These are phyloP conservation scores for Drosera spatulata DNA, from an alignment of 179 eudicot species.

Conservation along the genomic window DNA sequence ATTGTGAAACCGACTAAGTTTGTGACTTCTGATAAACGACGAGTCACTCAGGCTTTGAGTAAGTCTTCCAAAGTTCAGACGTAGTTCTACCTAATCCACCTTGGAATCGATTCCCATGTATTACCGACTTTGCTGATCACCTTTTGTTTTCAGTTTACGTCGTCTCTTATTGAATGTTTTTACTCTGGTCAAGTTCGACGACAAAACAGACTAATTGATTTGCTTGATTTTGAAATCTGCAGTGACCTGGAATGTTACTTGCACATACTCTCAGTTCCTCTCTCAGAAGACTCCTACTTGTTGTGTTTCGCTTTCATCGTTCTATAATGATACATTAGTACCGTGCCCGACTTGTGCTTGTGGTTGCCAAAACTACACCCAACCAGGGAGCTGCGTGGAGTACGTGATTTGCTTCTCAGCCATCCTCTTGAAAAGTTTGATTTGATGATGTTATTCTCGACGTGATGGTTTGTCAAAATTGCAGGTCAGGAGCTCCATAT, in stretches of 20 bases:
- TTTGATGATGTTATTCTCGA: constrained; percentile 4
- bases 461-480: constrained; percentile 1
- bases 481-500: constrained; percentile 28
- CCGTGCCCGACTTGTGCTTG: constrained; percentile 40
- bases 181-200: no score
- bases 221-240: constrained; percentile 2
- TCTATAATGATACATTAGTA: constrained; percentile 35
- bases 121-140: no score
- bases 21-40: constrained; percentile 30
- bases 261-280: constrained; percentile 36
- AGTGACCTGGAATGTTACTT: constrained; percentile 42
- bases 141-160: no score
- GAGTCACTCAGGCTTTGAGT: constrained; percentile 44
- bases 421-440: not conserved
- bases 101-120: no score
- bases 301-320: constrained; percentile 36
- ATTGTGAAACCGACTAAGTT: constrained; percentile 25
- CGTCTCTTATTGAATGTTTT: no score
- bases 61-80: constrained; percentile 7
- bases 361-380: constrained; percentile 35
- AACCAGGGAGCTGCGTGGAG: constrained; percentile 35
- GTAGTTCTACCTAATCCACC: not conserved
- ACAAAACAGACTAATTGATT: not conserved
- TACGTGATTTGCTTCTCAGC: constrained; percentile 9
- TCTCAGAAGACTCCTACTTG: constrained; percentile 36